phyloP scores from a whole-genome alignment of 352 stramenopile species.

The Phytophthora sp. region DNA sequence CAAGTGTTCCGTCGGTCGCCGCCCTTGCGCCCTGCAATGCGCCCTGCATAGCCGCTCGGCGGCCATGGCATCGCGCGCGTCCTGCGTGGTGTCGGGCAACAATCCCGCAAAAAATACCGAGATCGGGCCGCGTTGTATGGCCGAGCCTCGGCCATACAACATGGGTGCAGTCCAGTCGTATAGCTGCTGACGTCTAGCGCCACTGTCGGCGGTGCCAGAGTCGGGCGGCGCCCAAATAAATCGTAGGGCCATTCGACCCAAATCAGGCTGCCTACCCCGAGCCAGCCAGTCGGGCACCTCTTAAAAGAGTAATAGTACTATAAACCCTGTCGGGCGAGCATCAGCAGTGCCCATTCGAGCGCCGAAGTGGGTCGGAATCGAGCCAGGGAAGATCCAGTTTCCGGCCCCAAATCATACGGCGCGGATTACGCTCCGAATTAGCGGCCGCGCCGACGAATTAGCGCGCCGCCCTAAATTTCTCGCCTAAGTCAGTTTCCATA shows the following conservation, averaged over 20 bases:
- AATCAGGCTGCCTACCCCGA: too few species aligned
- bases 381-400: slow-evolving; percentile 23
- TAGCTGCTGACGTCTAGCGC: slow-evolving; percentile 1
- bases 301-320: too few species aligned
- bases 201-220: too few species aligned
- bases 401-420: slow-evolving; percentile 20
- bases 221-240: too few species aligned
- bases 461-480: slow-evolving; percentile 1
- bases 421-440: slow-evolving; percentile 6
- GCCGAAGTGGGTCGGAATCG: background rate
- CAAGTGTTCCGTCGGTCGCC: too few species aligned
- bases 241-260: too few species aligned
- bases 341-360: background rate
- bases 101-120: slow-evolving; percentile 4
- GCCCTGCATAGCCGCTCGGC: too few species aligned
- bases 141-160: slow-evolving; percentile 1
- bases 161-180: slow-evolving; percentile 13
- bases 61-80: too few species aligned
- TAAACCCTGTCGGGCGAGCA: background rate
- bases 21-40: too few species aligned
- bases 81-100: too few species aligned
- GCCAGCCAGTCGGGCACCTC: too few species aligned
- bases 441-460: slow-evolving; percentile 2
- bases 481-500: slow-evolving; percentile 36
- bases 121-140: too few species aligned